A percentile compares a stretch with the other conserved stretches of the same genome.
phyloP scores from a whole-genome alignment of 2,329 filamentous ascomycete species.

The Trichophaea hybrida region DNA sequence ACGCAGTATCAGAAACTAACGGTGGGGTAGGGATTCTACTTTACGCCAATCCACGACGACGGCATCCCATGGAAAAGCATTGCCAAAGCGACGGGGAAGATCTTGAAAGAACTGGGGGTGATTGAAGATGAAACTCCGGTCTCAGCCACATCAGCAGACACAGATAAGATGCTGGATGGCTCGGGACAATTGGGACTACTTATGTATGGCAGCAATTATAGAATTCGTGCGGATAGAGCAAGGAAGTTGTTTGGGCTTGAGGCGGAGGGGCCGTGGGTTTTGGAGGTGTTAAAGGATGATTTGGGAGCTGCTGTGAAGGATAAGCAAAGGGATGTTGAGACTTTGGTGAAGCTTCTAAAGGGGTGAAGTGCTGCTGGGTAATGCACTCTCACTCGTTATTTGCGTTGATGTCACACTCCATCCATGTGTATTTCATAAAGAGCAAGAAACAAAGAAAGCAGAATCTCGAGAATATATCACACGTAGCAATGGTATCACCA shows the following conservation, averaged over 20 bases:
- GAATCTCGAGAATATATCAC: no score
- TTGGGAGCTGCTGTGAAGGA: slow-evolving; percentile 35
- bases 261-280: slow-evolving; percentile 37
- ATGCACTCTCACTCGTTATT: no score
- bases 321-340: neutral
- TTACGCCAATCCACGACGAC: slow-evolving; percentile 42
- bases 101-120: slow-evolving; percentile 27
- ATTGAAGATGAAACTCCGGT: slow-evolving; percentile 33
- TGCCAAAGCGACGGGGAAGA: slow-evolving; percentile 39
- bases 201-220: slow-evolving; percentile 48
- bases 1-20: no score
- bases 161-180: neutral
- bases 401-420: no score
- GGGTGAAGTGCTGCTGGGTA: no score
- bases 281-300: slow-evolving; percentile 41
- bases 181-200: neutral
- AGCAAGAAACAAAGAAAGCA: no score
- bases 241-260: slow-evolving; percentile 45
- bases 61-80: slow-evolving; percentile 50
- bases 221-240: slow-evolving; percentile 41
- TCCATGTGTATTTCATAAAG: no score
- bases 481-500: no score
- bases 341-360: no score
- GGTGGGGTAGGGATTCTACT: slow-evolving; percentile 46
- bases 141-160: slow-evolving; percentile 32